Percentiles rank a stretch among this genome's conserved stretches.
Evolutionary conservation across 495 filamentous ascomycete species (phyloP).

Genomic region (Beverwykella pulmonaria): DNA sequence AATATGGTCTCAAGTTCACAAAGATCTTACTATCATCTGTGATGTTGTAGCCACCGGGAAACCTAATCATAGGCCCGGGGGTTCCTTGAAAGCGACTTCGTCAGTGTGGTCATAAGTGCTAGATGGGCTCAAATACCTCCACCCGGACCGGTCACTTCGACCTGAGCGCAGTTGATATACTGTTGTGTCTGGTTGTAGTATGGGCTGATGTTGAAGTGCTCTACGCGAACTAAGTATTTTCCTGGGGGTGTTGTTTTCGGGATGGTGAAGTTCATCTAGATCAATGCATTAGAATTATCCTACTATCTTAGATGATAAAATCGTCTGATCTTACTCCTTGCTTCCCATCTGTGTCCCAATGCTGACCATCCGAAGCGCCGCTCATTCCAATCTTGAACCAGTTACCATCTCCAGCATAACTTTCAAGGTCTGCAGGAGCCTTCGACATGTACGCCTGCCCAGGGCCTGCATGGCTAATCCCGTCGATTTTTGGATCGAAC

Average conservation of each 20-base stretch:
- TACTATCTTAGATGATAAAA: too few relatives aligned
- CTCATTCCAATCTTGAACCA: conserved; percentile 21
- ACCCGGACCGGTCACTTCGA: conserved; percentile 15
- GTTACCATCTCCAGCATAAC: conserved; percentile 16
- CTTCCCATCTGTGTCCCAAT: conserved; percentile 3
- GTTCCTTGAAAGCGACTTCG: too few relatives aligned
- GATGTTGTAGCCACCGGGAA: conserved; percentile 15
- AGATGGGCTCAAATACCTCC: too few relatives aligned
- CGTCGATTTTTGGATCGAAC: not conserved
- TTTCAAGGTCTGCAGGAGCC: conserved; percentile 12
- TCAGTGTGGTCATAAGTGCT: too few relatives aligned
- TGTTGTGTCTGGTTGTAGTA: not conserved
- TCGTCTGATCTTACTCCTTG: not conserved
- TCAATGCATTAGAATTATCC: not conserved
- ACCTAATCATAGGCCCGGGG: conserved; percentile 49
- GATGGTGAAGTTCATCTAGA: conserved; percentile 19
- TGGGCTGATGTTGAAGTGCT: conserved; percentile 12
- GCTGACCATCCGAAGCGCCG: not conserved
- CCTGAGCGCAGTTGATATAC: conserved; percentile 21
- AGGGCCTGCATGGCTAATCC: conserved; percentile 12
- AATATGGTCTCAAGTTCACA: not conserved
- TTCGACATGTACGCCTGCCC: conserved; percentile 16
- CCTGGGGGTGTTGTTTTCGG: conserved; percentile 20
- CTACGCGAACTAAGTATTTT: conserved; percentile 22
- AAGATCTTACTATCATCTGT: conserved; percentile 8